A percentile compares a stretch with the other conserved stretches of the same genome.
phyloP scores from a whole-genome alignment of 768 basidiomycete genomes.

The Leccinum imitatum region DNA sequence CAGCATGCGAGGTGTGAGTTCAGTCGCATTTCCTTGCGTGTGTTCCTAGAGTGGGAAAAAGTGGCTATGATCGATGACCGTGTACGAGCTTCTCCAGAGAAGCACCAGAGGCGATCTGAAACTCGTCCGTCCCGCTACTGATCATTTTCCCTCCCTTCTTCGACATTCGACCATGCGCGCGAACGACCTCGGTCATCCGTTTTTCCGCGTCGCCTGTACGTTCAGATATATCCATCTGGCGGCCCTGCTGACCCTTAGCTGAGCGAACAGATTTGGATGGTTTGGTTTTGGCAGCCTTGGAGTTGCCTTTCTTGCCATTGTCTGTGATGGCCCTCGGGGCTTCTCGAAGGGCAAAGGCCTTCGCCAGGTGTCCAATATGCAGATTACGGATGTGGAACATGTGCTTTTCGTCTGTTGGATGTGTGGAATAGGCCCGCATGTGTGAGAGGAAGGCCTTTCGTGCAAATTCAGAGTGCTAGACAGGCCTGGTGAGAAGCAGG shows the following conservation, averaged over 20 bases:
- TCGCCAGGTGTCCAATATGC: slow-evolving; percentile 92
- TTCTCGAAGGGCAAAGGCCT: slow-evolving; percentile 87
- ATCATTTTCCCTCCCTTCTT: slow-evolving; percentile 79
- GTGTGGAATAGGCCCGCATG: slow-evolving; percentile 95
- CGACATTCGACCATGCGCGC: slow-evolving; percentile 75
- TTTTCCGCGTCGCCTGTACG: slow-evolving; percentile 59
- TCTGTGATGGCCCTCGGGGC: slow-evolving; percentile 53
- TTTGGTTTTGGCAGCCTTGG: slow-evolving; percentile 7
- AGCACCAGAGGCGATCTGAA: slow-evolving; percentile 69
- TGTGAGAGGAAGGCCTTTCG: slow-evolving; percentile 89
- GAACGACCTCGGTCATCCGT: slow-evolving; percentile 85
- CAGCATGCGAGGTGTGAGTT: not conserved
- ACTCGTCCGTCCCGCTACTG: slow-evolving; percentile 67
- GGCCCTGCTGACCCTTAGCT: slow-evolving; percentile 21
- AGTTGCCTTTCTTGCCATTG: slow-evolving; percentile 19
- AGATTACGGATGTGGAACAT: slow-evolving; percentile 95
- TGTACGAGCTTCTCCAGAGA: slow-evolving; percentile 60
- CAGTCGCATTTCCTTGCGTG: not conserved
- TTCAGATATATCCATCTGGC: slow-evolving; percentile 37
- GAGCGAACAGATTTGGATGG: slow-evolving; percentile 4
- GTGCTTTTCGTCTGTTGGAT: slow-evolving; percentile 92
- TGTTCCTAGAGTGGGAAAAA: not conserved
- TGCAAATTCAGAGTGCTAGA: slow-evolving; percentile 73
- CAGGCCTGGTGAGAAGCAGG: slow-evolving; percentile 6
- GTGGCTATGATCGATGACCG: slow-evolving; percentile 14